Evolutionary conservation across 306 rosid species (phyloP).

Genomic region (Vigna angularis): DNA sequence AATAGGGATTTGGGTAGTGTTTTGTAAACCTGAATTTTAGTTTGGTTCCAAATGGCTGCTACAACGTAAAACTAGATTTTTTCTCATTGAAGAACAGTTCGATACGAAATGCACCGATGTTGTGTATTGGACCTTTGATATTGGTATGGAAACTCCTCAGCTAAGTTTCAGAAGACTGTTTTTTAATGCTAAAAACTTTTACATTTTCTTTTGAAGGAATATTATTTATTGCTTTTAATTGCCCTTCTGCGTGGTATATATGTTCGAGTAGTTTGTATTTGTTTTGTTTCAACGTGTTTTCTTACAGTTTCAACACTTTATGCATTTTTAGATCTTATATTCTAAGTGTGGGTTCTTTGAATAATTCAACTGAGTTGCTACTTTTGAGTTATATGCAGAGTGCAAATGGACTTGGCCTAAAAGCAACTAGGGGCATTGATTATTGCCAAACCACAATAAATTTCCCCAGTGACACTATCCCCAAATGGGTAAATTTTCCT

Average conservation of each 20-base stretch:
- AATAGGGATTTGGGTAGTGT: not conserved
- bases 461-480: slow-evolving; percentile 83
- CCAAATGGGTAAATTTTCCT: slow-evolving; percentile 82
- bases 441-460: slow-evolving; percentile 72
- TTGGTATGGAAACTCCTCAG: not conserved
- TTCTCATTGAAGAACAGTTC: not conserved
- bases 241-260: not conserved
- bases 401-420: slow-evolving; percentile 89
- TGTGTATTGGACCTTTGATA: not conserved
- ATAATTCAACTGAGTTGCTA: slow-evolving; percentile 17
- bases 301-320: not conserved
- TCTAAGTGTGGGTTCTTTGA: slow-evolving; percentile 3
- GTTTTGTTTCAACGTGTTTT: slow-evolving; percentile 1
- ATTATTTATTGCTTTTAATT: not conserved
- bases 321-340: not conserved
- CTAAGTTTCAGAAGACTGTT: not conserved
- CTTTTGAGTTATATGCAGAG: slow-evolving; percentile 60
- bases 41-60: slow-evolving; percentile 1
- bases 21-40: slow-evolving; percentile 11
- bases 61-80: not conserved
- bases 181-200: not conserved
- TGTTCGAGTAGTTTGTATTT: slow-evolving; percentile 13
- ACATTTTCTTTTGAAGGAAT: slow-evolving; percentile 27
- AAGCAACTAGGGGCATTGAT: slow-evolving; percentile 62
- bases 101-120: not conserved